These are phyloP conservation scores for Colletotrichum caudatum DNA, from an alignment of 2,329 filamentous ascomycete species.

Conservation along the genomic window DNA sequence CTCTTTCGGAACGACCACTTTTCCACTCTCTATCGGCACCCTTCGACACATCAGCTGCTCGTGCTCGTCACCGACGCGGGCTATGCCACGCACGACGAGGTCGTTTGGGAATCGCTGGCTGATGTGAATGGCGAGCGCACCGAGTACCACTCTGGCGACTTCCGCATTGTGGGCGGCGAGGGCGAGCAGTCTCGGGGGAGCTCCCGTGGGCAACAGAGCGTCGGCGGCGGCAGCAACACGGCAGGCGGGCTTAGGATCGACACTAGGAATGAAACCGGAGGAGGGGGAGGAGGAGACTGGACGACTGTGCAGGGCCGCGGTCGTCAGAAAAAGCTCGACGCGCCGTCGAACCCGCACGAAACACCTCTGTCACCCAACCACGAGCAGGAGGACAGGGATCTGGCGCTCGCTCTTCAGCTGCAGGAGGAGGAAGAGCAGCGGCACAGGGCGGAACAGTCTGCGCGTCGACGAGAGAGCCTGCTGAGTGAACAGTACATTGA, in stretches of 20 bases:
- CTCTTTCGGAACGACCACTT: conserved; percentile 98
- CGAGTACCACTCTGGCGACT: conserved; percentile 91
- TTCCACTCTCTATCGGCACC: conserved; percentile 91
- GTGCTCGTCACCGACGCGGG: conserved; percentile 94
- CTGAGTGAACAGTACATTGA: conserved; percentile 79
- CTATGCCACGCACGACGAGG: conserved; percentile 86
- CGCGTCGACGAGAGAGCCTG: conserved; percentile 73
- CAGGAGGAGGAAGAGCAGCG: conserved; percentile 94
- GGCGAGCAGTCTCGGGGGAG: conserved; percentile 54
- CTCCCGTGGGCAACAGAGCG: conserved; percentile 1
- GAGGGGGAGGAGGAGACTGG: conserved; percentile 59
- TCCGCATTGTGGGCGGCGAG: conserved; percentile 80
- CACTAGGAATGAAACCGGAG: neutral
- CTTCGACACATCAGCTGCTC: conserved; percentile 78
- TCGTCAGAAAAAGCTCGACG: conserved; percentile 26
- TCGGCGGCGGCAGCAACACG: neutral
- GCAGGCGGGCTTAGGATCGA: conserved; percentile 26
- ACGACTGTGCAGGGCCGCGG: conserved; percentile 61
- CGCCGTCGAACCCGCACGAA: conserved; percentile 42
- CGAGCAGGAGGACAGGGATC: conserved; percentile 84
- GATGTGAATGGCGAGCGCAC: conserved; percentile 87
- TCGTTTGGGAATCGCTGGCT: conserved; percentile 94
- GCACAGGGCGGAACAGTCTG: conserved; percentile 71
- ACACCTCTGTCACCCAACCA: conserved; percentile 56
- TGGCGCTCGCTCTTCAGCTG: conserved; percentile 90